A percentile compares a stretch with the other conserved stretches of the same genome.
phyloP scores from a whole-genome alignment of 345 rosid genomes.

The Toxicodendron radicans region DNA sequence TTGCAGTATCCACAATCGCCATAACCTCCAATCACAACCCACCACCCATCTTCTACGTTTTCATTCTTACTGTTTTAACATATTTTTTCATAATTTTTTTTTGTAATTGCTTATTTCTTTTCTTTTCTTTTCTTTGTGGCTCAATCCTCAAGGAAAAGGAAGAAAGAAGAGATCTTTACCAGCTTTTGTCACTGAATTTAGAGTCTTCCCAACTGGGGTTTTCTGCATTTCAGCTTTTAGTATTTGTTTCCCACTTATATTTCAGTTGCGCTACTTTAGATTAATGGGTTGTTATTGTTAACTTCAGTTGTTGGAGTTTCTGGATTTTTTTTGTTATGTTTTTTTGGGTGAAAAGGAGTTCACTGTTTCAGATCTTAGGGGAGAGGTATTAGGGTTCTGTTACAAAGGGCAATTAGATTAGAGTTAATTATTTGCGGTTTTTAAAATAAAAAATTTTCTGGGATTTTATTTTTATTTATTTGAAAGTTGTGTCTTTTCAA shows the following conservation, averaged over 20 bases:
- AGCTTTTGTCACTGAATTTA: constrained; percentile 24
- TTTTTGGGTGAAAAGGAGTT: constrained; percentile 11
- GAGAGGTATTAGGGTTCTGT: constrained; percentile 28
- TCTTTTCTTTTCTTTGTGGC: constrained; percentile 21
- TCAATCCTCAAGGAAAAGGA: constrained; percentile 26
- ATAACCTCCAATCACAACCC: constrained; percentile 47
- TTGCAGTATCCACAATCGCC: constrained; percentile 46
- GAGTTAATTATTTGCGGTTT: not conserved
- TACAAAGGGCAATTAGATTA: not conserved
- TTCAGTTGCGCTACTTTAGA: not conserved
- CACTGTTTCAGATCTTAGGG: constrained; percentile 33
- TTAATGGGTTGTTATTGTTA: not conserved
- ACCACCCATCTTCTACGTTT: constrained; percentile 37
- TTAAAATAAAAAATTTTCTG: not conserved
- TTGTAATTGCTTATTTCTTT: not conserved
- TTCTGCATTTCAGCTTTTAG: constrained; percentile 17
- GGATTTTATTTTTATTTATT: constrained; percentile 13
- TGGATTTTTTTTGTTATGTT: constrained; percentile 15
- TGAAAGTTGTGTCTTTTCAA: constrained; percentile 44
- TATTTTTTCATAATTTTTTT: constrained; percentile 11
- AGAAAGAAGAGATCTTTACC: constrained; percentile 29
- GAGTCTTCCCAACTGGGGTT: constrained; percentile 17
- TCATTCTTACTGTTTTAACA: not conserved
- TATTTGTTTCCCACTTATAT: not conserved
- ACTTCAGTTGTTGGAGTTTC: constrained; percentile 5